These are phyloP conservation scores for Penicillium sp. DNA, from an alignment of 2,329 filamentous ascomycete genomes.

Conservation along the genomic window DNA sequence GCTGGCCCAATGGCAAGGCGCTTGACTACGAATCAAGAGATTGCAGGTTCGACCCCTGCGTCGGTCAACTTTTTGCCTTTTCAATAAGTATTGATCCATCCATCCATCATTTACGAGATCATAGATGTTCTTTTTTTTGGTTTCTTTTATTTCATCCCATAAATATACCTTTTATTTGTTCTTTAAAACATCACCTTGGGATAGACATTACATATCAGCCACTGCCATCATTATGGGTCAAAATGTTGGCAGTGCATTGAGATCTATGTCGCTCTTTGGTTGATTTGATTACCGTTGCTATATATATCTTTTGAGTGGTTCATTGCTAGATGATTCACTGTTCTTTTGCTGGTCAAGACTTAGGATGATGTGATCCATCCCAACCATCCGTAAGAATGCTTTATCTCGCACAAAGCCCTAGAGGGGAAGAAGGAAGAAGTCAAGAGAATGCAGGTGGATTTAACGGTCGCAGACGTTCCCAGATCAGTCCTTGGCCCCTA, in stretches of 20 bases:
- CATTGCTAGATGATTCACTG: neutral
- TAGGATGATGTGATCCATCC: conserved; percentile 16
- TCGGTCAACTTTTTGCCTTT: conserved; percentile 28
- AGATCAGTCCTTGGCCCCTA: conserved; percentile 1
- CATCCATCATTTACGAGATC: neutral
- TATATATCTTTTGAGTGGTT: too few species aligned
- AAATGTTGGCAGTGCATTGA: neutral
- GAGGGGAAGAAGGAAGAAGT: neutral
- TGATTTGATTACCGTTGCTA: neutral
- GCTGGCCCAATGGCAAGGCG: conserved; percentile 50
- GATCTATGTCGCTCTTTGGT: neutral
- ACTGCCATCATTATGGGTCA: neutral
- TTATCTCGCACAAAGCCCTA: neutral
- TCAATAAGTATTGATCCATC: neutral
- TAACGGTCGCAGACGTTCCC: conserved; percentile 2
- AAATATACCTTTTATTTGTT: too few species aligned
- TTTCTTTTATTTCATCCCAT: neutral
- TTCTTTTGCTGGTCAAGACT: neutral
- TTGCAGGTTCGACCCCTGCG: conserved; percentile 47
- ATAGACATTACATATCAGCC: neutral
- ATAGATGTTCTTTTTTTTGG: neutral
- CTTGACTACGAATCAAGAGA: conserved; percentile 52
- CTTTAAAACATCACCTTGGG: neutral
- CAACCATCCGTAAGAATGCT: conserved; percentile 6
- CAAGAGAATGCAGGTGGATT: neutral